These are phyloP conservation scores for Alternaria longipes DNA, from an alignment of 2,329 filamentous ascomycete species.

Conservation along the genomic window DNA sequence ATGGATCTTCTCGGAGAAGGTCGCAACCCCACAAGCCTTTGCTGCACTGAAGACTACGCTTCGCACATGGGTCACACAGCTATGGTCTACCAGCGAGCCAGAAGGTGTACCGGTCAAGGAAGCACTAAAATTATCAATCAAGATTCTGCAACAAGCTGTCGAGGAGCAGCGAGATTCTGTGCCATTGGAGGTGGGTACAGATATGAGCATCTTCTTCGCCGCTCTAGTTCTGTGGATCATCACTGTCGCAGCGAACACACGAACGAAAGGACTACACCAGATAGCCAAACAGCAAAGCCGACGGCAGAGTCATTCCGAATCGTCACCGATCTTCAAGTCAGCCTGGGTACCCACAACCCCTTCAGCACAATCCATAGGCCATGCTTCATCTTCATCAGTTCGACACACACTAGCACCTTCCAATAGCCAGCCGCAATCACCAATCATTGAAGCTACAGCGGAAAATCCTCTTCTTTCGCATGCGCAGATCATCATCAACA, in stretches of 20 bases:
- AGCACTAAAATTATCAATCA: slow-evolving; percentile 40
- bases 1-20: slow-evolving; percentile 57
- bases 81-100: slow-evolving; percentile 32
- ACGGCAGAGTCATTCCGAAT: slow-evolving; percentile 25
- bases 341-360: slow-evolving; percentile 8
- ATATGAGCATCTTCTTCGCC: slow-evolving; percentile 50
- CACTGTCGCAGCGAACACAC: slow-evolving; percentile 39
- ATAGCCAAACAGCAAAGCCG: slow-evolving; percentile 7
- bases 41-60: slow-evolving; percentile 42
- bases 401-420: not conserved
- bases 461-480: slow-evolving; percentile 24
- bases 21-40: slow-evolving; percentile 47
- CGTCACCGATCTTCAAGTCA: slow-evolving; percentile 14
- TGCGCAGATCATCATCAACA: slow-evolving; percentile 32
- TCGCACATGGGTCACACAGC: slow-evolving; percentile 47
- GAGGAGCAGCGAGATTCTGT: slow-evolving; percentile 26
- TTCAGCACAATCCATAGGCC: not conserved
- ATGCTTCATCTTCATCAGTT: not conserved
- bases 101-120: slow-evolving; percentile 30
- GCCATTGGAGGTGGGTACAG: slow-evolving; percentile 38
- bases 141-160: slow-evolving; percentile 38
- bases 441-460: slow-evolving; percentile 16
- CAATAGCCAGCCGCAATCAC: slow-evolving; percentile 23
- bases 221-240: slow-evolving; percentile 48
- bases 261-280: slow-evolving; percentile 23